Conservation (phyloP, 2,329 filamentous ascomycete species). For the Myriosclerotinia scirpicola region DNA sequence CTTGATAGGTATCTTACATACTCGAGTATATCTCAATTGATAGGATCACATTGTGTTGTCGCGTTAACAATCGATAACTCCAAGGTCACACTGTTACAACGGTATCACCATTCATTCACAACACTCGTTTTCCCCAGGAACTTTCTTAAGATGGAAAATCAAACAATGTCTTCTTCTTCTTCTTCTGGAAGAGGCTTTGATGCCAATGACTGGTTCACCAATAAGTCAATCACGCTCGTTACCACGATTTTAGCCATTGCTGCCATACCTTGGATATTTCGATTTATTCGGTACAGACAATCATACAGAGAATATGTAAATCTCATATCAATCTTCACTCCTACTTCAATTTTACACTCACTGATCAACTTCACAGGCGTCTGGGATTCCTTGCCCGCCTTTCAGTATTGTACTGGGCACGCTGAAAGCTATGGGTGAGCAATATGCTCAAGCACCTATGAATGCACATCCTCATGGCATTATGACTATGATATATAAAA, state of each 20-base stretch:
- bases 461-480: conserved; percentile 20
- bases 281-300: conserved; percentile 14
- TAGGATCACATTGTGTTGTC: not conserved
- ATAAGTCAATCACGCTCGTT: not conserved
- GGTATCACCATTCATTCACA: not conserved
- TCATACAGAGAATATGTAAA: conserved; percentile 15
- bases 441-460: conserved; percentile 16
- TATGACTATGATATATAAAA: conserved; percentile 23
- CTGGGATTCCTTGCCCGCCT: conserved; percentile 16
- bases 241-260: not conserved
- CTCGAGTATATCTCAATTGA: not conserved
- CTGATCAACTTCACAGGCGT: conserved; percentile 6
- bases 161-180: no score
- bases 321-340: not conserved
- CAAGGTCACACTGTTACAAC: not conserved
- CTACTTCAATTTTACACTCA: not conserved
- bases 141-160: not conserved
- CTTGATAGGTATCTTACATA: not conserved
- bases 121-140: not conserved
- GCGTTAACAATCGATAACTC: no score
- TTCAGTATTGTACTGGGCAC: conserved; percentile 19
- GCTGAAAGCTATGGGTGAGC: conserved; percentile 10
- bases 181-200: no score
- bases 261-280: not conserved
- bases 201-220: not conserved